Percentiles rank a stretch among this genome's conserved stretches.
Conservation (phyloP, 495 filamentous ascomycete species). For the Sordaria brevicollis region DNA sequence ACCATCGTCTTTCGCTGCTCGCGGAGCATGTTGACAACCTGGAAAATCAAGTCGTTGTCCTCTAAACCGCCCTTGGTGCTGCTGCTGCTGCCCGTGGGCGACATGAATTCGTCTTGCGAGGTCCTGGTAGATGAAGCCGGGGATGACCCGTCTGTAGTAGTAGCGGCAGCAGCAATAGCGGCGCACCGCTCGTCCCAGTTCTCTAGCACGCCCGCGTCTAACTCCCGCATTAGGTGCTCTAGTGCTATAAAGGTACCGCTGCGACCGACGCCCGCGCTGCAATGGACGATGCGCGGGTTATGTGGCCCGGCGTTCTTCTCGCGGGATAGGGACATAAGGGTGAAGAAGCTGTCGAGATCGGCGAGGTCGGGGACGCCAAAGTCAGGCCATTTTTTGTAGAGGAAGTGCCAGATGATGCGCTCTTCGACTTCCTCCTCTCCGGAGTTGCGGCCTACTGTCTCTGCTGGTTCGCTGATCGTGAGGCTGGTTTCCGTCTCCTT, state of each 20-base stretch:
- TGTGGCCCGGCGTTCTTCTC: slow-evolving; percentile 51
- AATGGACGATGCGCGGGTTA: slow-evolving; percentile 85
- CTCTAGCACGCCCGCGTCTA: slow-evolving; percentile 64
- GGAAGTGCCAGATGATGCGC: slow-evolving; percentile 75
- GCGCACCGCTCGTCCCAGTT: slow-evolving; percentile 13
- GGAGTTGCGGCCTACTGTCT: background rate
- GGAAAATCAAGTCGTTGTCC: slow-evolving; percentile 45
- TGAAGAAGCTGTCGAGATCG: slow-evolving; percentile 67
- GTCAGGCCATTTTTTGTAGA: slow-evolving; percentile 92
- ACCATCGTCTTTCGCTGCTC: slow-evolving; percentile 96
- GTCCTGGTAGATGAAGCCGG: background rate
- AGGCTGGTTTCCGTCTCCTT: slow-evolving; percentile 3
- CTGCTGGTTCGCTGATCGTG: background rate
- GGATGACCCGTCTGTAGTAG: background rate
- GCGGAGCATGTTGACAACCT: slow-evolving; percentile 70
- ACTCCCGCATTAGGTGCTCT: slow-evolving; percentile 75
- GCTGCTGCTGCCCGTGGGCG: background rate
- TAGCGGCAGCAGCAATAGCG: background rate
- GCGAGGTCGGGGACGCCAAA: slow-evolving; percentile 76
- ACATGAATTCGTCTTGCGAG: background rate
- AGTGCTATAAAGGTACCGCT: slow-evolving; percentile 93
- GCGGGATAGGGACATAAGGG: slow-evolving; percentile 65
- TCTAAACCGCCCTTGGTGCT: slow-evolving; percentile 5
- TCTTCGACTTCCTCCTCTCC: slow-evolving; percentile 38
- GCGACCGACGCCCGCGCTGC: slow-evolving; percentile 87